Evolutionary conservation across 2,329 filamentous ascomycete genomes (phyloP).

Genomic region (Xylogone sp.): DNA sequence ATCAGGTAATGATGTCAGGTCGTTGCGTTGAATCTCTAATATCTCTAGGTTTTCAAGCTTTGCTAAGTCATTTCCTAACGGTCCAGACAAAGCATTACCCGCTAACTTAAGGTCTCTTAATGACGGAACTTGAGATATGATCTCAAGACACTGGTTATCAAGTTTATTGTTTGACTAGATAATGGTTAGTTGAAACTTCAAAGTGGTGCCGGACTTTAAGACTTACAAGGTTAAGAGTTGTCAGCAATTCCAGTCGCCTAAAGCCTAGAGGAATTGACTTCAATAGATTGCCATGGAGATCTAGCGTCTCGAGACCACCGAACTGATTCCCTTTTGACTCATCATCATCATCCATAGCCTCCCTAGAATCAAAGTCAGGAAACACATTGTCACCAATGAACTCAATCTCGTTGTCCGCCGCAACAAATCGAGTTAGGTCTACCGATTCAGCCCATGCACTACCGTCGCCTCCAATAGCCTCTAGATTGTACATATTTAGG

Average conservation of each 20-base stretch:
- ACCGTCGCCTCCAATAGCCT: constrained; percentile 57
- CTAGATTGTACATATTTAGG: constrained; percentile 83
- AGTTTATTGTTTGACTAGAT: constrained; percentile 75
- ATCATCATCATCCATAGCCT: constrained; percentile 59
- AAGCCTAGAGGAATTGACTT: constrained; percentile 71
- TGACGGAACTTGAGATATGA: constrained; percentile 67
- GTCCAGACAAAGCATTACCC: constrained; percentile 69
- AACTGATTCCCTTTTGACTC: constrained; percentile 71
- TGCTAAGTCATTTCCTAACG: constrained; percentile 60
- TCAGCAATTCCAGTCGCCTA: constrained; percentile 67
- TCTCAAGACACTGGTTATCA: constrained; percentile 64
- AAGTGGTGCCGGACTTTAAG: not conserved
- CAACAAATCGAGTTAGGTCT: constrained; percentile 78
- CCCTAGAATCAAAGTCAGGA: constrained; percentile 61
- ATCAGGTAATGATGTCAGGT: constrained; percentile 66
- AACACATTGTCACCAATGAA: constrained; percentile 71
- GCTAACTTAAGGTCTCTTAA: constrained; percentile 79
- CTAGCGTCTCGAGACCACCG: constrained; percentile 73
- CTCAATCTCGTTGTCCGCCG: constrained; percentile 85
- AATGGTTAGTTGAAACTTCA: not conserved
- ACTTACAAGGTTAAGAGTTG: constrained; percentile 75
- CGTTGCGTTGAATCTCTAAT: constrained; percentile 79
- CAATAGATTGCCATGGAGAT: constrained; percentile 82
- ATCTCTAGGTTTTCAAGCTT: constrained; percentile 68
- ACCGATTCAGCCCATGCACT: constrained; percentile 88